Base-by-base conservation (phyloP, 2,329 filamentous ascomycete species). In the Rutstroemia sp. region DNA sequence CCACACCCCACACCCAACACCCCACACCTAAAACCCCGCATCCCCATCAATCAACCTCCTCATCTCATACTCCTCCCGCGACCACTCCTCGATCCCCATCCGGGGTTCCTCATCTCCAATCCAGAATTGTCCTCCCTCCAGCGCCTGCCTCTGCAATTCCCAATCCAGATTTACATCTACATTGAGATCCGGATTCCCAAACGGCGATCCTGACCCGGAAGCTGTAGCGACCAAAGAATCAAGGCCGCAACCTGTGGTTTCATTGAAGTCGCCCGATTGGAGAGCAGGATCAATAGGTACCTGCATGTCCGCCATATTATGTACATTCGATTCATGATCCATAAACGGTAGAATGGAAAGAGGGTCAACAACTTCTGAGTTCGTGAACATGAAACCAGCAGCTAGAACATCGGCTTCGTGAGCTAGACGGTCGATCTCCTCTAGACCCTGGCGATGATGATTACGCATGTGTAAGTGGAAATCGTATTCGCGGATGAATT, bases 401-500 rank as follows among this genome's bases (percentile, higher is more conserved):
- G 42, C n/a, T 6, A 55, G 25, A 25, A 57, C 19, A 48, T 44
- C 36, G 6, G 21, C n/a, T 47, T 48, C 48, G 1, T 38, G 17
- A 16, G 54, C 42, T 17, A 57, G 23, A 19, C 45, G 25, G 44
- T 34, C 38, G 12, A 48, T 25, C 21, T 57, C 51, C n/a, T 52
- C 30, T 7, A 48, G 16, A 14, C 46, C 46, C 10, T 30, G 25
- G 36, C 46, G 58, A 52, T 77, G 75, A 36, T 72, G 73, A 53
- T 73, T 71, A 57, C 71, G 75, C 70, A 82, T 73, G 64, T 86
- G 83, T 6, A 76, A 69, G 61, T 78, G 76, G 4, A 84, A 72
- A 64, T 85, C 80, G 59, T 80, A 79, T 39, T 81, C 76, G 47
- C 78, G 75, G 57, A 75, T 74, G 70, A 85, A 86, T 46, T 76